Percentiles rank a stretch among this genome's conserved stretches.
These are phyloP conservation scores for Pyricularia pennisetigena DNA, from an alignment of 2,329 filamentous ascomycete species.

Conservation along the genomic window DNA sequence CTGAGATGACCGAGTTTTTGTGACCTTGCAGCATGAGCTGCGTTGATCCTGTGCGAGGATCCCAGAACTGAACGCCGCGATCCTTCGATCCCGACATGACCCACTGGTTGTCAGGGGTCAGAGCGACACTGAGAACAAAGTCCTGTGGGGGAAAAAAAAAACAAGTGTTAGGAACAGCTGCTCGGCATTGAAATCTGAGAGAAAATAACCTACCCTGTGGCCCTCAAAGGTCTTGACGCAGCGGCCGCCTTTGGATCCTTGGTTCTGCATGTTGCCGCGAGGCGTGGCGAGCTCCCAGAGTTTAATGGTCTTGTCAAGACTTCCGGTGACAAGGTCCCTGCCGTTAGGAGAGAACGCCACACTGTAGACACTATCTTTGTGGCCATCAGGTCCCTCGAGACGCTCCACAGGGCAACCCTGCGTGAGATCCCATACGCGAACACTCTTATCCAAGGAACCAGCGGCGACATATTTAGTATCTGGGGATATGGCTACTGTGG, in stretches of 20 bases:
- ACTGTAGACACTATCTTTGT: constrained; percentile 94
- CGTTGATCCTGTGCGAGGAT: constrained; percentile 82
- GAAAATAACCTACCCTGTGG: constrained; percentile 58
- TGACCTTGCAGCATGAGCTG: constrained; percentile 98
- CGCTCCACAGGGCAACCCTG: constrained; percentile 82
- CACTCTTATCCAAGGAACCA: constrained; percentile 93
- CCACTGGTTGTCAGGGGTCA: constrained; percentile 91
- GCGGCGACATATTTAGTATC: constrained; percentile 91
- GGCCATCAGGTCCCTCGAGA: constrained; percentile 84
- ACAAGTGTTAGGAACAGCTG: constrained; percentile 16
- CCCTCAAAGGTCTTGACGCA: constrained; percentile 97
- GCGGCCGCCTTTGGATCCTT: constrained; percentile 72
- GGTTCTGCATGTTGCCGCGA: constrained; percentile 52
- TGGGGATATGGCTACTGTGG: constrained; percentile 93
- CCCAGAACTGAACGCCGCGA: constrained; percentile 97
- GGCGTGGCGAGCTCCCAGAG: constrained; percentile 90
- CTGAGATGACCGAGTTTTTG: constrained; percentile 97
- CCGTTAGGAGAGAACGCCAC: constrained; percentile 94
- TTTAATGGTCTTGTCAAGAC: constrained; percentile 96
- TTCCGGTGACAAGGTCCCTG: constrained; percentile 86
- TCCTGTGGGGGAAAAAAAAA: constrained; percentile 44
- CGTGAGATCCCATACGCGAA: constrained; percentile 90
- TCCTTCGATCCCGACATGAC: constrained; percentile 97
- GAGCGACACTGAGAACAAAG: constrained; percentile 90
- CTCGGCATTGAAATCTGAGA: neutral